Evolutionary conservation across 202 grass and related monocot species (phyloP).

Genomic region (Setaria viridis): DNA sequence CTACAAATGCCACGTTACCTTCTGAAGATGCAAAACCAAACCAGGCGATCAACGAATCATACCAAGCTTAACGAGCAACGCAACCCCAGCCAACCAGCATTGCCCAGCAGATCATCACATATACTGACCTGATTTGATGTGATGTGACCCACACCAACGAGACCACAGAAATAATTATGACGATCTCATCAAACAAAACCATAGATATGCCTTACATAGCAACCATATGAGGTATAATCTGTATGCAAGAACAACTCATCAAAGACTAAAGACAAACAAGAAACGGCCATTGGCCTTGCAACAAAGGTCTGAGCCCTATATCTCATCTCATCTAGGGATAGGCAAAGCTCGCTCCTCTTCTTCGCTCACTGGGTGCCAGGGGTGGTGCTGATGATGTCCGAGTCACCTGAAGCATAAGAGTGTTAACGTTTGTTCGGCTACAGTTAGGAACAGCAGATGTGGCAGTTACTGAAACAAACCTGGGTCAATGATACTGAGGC

Average conservation of each 20-base stretch:
- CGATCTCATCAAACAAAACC: slow-evolving; percentile 42
- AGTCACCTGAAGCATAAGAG: slow-evolving; percentile 68
- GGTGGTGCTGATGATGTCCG: slow-evolving; percentile 82
- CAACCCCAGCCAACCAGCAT: not conserved
- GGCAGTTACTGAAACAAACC: slow-evolving; percentile 48
- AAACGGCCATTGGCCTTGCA: not conserved
- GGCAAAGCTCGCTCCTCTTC: slow-evolving; percentile 37
- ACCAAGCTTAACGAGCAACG: not conserved
- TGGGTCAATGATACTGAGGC: slow-evolving; percentile 89
- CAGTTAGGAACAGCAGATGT: not conserved
- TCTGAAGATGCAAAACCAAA: not conserved
- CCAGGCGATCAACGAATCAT: slow-evolving; percentile 11
- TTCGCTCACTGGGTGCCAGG: slow-evolving; percentile 67
- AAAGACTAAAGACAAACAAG: slow-evolving; percentile 30
- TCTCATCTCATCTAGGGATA: slow-evolving; percentile 31
- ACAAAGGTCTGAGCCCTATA: slow-evolving; percentile 37
- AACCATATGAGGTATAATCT: slow-evolving; percentile 31
- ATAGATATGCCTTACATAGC: slow-evolving; percentile 39
- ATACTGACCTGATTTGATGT: not conserved
- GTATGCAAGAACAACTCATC: slow-evolving; percentile 40
- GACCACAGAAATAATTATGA: not conserved
- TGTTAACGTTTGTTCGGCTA: not conserved
- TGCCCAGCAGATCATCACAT: not conserved
- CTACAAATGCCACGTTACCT: not conserved
- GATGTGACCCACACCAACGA: not conserved